Evolutionary conservation across 148 eudicot species (phyloP).

Genomic region (Rhododendron ferrugineum): DNA sequence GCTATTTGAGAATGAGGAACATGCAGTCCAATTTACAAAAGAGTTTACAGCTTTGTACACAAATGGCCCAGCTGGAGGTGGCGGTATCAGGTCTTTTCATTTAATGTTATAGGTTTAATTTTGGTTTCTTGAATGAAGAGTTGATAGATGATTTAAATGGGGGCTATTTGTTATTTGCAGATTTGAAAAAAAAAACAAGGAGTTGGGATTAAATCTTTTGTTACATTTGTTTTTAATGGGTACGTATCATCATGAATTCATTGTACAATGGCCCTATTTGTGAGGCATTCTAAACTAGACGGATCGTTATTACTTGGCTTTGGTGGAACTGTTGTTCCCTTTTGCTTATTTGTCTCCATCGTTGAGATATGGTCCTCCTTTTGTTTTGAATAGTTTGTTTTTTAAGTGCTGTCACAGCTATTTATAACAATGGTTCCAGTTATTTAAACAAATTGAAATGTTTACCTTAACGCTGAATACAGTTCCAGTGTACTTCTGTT

Average conservation of each 20-base stretch:
- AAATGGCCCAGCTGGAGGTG: conserved; percentile 98
- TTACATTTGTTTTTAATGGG: no score
- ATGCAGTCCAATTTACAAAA: conserved; percentile 60
- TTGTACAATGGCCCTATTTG: background rate
- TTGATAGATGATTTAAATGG: background rate
- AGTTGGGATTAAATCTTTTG: background rate
- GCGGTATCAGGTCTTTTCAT: conserved; percentile 78
- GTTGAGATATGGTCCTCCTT: background rate
- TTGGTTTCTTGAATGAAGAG: background rate
- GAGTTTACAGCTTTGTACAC: conserved; percentile 90
- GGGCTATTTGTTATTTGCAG: background rate
- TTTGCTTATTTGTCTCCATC: background rate
- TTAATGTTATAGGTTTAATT: background rate
- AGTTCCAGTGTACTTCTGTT: background rate
- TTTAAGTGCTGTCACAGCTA: background rate
- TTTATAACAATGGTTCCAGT: background rate
- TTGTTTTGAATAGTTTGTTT: background rate
- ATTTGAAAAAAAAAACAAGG: background rate
- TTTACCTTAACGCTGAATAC: background rate
- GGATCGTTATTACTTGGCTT: background rate
- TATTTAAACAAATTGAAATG: background rate
- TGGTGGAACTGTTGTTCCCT: background rate
- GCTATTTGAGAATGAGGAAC: conserved; percentile 61
- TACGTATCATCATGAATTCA: background rate
- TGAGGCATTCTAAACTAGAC: background rate